Conservation (phyloP, 768 basidiomycete species). For the Phylloporus scabripes region DNA sequence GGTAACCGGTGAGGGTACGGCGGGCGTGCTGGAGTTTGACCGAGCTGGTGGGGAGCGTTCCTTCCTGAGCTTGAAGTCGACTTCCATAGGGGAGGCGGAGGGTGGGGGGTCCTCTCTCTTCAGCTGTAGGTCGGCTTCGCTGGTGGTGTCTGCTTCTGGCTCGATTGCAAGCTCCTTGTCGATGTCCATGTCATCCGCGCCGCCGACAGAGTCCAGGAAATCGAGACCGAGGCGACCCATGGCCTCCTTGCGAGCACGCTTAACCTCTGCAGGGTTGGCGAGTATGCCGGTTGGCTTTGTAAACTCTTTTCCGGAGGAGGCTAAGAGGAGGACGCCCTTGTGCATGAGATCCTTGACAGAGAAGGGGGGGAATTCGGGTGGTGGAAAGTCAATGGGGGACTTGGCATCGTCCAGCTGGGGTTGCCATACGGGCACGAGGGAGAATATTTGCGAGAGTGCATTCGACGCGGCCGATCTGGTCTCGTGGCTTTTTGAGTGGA, state of each 20-base stretch:
- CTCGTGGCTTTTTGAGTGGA: constrained; percentile 90
- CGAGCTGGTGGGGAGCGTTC: constrained; percentile 39
- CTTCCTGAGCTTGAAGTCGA: constrained; percentile 37
- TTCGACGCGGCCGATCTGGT: constrained; percentile 86
- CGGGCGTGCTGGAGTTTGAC: constrained; percentile 42
- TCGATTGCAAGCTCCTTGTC: constrained; percentile 75
- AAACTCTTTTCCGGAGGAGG: constrained; percentile 94
- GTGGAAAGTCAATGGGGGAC: constrained; percentile 24
- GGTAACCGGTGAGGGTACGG: constrained; percentile 46
- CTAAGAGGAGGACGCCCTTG: constrained; percentile 75
- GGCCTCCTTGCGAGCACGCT: constrained; percentile 82
- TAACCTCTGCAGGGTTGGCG: constrained; percentile 72
- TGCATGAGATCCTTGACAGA: constrained; percentile 71
- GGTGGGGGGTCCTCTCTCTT: constrained; percentile 38
- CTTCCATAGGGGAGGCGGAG: constrained; percentile 40
- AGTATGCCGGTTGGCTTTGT: constrained; percentile 65
- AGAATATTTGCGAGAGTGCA: constrained; percentile 83
- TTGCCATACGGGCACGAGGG: constrained; percentile 76
- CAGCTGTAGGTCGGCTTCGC: constrained; percentile 34
- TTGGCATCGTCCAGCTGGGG: constrained; percentile 28
- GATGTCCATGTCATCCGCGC: constrained; percentile 74
- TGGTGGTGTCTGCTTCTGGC: constrained; percentile 43
- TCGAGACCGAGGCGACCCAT: constrained; percentile 85
- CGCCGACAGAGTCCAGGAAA: constrained; percentile 70
- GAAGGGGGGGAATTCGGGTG: constrained; percentile 66